Percentiles rank a stretch among this genome's conserved stretches.
Conservation (phyloP, 2,329 filamentous ascomycete species). For the Pleomassaria siparia region DNA sequence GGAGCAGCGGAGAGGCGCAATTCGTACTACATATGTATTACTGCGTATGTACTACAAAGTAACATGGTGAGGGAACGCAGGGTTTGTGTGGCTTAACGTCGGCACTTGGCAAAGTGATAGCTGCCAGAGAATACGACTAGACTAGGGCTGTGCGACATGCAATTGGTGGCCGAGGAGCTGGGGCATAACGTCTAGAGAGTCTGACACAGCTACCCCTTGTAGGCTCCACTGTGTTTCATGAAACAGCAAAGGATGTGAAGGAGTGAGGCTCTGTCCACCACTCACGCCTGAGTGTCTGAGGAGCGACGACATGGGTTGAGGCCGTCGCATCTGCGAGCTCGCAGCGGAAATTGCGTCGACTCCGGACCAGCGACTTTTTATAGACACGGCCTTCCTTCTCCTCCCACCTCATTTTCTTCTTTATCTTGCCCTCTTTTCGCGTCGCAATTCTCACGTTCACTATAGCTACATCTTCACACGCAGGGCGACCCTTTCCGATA, state of each 20-base stretch:
- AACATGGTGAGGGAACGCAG: slow-evolving; percentile 18
- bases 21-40: no score
- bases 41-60: no score
- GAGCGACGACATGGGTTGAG: slow-evolving; percentile 24
- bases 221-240: slow-evolving; percentile 36
- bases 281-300: slow-evolving; percentile 19
- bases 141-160: slow-evolving; percentile 21
- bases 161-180: slow-evolving; percentile 22
- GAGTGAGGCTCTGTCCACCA: slow-evolving; percentile 25
- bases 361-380: slow-evolving; percentile 26
- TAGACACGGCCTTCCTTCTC: slow-evolving; percentile 8
- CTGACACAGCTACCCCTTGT: slow-evolving; percentile 42
- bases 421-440: slow-evolving; percentile 16
- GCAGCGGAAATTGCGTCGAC: slow-evolving; percentile 29
- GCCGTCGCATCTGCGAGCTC: slow-evolving; percentile 18
- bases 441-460: slow-evolving; percentile 27
- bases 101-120: slow-evolving; percentile 12
- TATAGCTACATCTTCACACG: slow-evolving; percentile 21
- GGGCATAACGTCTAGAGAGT: slow-evolving; percentile 23
- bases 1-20: slow-evolving; percentile 9
- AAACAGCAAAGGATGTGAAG: slow-evolving; percentile 29
- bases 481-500: slow-evolving; percentile 20
- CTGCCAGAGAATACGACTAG: slow-evolving; percentile 24
- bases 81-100: slow-evolving; percentile 28
- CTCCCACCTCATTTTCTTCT: slow-evolving; percentile 29